Evolutionary conservation across 2,329 filamentous ascomycete species (phyloP), one percentile per base, ranked within the genome.

Genomic region (Colletotrichum sp.): DNA sequence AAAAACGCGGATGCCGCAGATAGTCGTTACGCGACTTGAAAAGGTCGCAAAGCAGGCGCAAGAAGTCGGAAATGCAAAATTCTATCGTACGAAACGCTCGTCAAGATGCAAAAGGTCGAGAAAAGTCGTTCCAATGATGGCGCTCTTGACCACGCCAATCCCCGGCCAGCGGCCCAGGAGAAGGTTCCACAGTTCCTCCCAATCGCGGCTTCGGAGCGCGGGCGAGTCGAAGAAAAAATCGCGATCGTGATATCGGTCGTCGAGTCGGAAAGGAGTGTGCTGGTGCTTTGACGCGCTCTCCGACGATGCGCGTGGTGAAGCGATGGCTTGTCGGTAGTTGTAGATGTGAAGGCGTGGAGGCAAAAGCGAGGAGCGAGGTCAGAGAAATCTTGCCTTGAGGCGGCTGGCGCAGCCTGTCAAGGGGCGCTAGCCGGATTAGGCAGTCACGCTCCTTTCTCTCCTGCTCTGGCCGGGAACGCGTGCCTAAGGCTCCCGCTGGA

Each of bases 271-370:
- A 74, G 70, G 78, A 80, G 80, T 78, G 72, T 76, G 75, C 79
- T 78, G 77, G 78, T 78, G 76, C 75, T 76, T 79, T 15, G 79
- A 83, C 83, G 83, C 84, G 85, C 85, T 86, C 84, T 82, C 83
- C 84, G 88, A 87, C 87, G 86, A 51, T 88, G 89, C 86, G 86
- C 85, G 83, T 82, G 57, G 57, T 84, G 86, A 86, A 79, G 79
- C 76, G 77, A 78, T 64, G 72, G 71, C 74, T 76, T 70, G 69
- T 65, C 64, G 43, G 66, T 74, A 61, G 75, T 62, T 75, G 70
- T 76, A 47, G 69, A 73, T 65, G 77, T 79, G 80, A 82, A 82
- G 81, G 82, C 84, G 82, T 83, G 80, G 63, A 85, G 81, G 82
- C 80, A 81, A 83, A 82, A 81, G 80, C 78, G 77, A 77, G 76